A percentile compares a stretch with the other conserved stretches of the same genome.
phyloP scores from a whole-genome alignment of 2,329 filamentous ascomycete genomes.

The Colletotrichum sp. region DNA sequence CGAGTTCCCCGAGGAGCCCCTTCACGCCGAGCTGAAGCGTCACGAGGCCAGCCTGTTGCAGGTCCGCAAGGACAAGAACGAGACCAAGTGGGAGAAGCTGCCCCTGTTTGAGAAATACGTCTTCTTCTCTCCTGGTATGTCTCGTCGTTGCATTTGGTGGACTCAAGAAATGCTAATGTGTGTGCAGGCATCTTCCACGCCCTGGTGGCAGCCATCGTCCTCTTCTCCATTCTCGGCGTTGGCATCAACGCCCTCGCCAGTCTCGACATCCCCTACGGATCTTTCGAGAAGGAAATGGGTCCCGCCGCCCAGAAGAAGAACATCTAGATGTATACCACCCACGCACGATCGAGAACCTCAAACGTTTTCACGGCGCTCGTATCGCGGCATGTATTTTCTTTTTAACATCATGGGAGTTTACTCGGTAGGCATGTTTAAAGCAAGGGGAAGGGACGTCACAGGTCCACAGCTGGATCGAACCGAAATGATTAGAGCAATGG shows the following conservation, averaged over 20 bases:
- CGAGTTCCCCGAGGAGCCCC: slow-evolving; percentile 59
- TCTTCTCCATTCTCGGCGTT: slow-evolving; percentile 79
- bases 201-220: slow-evolving; percentile 71
- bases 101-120: slow-evolving; percentile 91
- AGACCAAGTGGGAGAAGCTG: slow-evolving; percentile 43
- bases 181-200: slow-evolving; percentile 87
- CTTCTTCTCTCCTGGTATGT: slow-evolving; percentile 85
- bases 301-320: slow-evolving; percentile 91
- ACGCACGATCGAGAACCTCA: neutral
- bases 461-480: neutral
- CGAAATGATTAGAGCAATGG: neutral
- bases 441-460: neutral
- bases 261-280: slow-evolving; percentile 88
- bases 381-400: slow-evolving; percentile 5
- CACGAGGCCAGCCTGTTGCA: slow-evolving; percentile 34
- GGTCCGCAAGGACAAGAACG: slow-evolving; percentile 42
- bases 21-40: slow-evolving; percentile 80
- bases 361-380: neutral
- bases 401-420: slow-evolving; percentile 18
- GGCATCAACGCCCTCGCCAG: slow-evolving; percentile 79
- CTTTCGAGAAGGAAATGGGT: slow-evolving; percentile 96
- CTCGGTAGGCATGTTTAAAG: slow-evolving; percentile 12
- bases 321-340: slow-evolving; percentile 63
- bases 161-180: slow-evolving; percentile 5
- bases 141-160: neutral